These are phyloP conservation scores for Kuraishia piskuri DNA, from an alignment of 805 yeast genomes.

Conservation along the genomic window DNA sequence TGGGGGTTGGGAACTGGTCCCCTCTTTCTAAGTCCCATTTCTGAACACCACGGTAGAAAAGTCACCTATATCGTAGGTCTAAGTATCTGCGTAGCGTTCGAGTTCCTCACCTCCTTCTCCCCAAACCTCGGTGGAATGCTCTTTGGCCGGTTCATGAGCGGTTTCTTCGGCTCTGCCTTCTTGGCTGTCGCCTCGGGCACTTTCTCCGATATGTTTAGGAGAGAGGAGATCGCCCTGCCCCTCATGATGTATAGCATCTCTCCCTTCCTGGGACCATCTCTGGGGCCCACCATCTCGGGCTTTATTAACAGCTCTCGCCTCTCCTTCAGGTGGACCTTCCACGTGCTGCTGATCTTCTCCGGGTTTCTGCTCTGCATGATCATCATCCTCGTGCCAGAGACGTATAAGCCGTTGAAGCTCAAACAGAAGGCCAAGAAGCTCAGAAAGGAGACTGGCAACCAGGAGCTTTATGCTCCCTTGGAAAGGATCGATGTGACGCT, in stretches of 20 bases:
- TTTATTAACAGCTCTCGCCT: slow-evolving; percentile 47
- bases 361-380: slow-evolving; percentile 42
- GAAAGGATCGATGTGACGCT: slow-evolving; percentile 29
- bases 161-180: slow-evolving; percentile 69
- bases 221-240: slow-evolving; percentile 56
- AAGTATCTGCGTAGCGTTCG: slow-evolving; percentile 36
- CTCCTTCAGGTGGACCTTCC: slow-evolving; percentile 64
- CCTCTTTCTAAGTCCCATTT: slow-evolving; percentile 48
- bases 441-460: slow-evolving; percentile 33
- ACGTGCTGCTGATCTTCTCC: slow-evolving; percentile 65
- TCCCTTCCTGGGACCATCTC: slow-evolving; percentile 73
- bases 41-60: slow-evolving; percentile 50
- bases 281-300: slow-evolving; percentile 69
- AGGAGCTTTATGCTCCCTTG: slow-evolving; percentile 29
- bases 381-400: slow-evolving; percentile 51
- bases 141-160: slow-evolving; percentile 58
- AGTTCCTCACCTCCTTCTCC: slow-evolving; percentile 47
- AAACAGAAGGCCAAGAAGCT: slow-evolving; percentile 41
- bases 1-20: slow-evolving; percentile 62
- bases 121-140: slow-evolving; percentile 54
- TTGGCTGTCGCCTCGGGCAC: slow-evolving; percentile 74
- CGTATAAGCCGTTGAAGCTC: slow-evolving; percentile 64
- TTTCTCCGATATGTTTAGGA: slow-evolving; percentile 60
- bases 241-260: slow-evolving; percentile 58
- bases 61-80: slow-evolving; percentile 42